Conservation (phyloP, 176 grass and related monocot species). For the Otatea glauca region DNA sequence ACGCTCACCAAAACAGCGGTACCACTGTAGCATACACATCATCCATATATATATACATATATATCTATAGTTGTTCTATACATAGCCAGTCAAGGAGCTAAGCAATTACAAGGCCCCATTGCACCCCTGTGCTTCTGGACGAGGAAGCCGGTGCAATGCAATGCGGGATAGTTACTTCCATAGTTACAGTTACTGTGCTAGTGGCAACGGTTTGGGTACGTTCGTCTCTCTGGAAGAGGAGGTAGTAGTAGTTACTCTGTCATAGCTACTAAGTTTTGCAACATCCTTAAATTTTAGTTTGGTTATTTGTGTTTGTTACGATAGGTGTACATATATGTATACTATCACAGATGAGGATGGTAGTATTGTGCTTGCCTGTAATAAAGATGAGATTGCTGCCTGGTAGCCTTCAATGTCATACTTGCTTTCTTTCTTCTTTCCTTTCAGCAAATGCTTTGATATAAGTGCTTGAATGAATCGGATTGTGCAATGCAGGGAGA, state of each 20-base stretch:
- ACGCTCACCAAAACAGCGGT: not conserved
- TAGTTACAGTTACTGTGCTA: conserved; percentile 32
- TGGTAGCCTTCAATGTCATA: conserved; percentile 23
- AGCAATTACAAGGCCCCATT: conserved; percentile 51
- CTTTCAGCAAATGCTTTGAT: not conserved
- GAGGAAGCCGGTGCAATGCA: conserved; percentile 57
- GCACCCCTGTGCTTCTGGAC: conserved; percentile 53
- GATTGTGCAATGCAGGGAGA: conserved; percentile 3
- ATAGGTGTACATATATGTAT: conserved; percentile 45
- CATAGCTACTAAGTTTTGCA: conserved; percentile 47
- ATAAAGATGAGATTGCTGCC: conserved; percentile 46
- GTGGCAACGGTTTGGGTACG: conserved; percentile 45
- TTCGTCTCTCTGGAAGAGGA: not conserved
- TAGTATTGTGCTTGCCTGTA: conserved; percentile 45
- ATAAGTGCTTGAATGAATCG: not conserved
- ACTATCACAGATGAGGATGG: conserved; percentile 41
- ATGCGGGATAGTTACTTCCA: conserved; percentile 33
- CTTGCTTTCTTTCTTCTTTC: not conserved
- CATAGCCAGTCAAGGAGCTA: conserved; percentile 42
- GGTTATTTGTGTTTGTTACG: conserved; percentile 34
- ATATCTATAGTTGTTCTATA: conserved; percentile 12
- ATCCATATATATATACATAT: conserved; percentile 35
- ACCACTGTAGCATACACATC: conserved; percentile 52
- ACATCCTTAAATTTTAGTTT: not conserved
- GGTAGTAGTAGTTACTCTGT: conserved; percentile 29